These are phyloP conservation scores for Yarrowia yakushimensis DNA, from an alignment of 805 yeast species.

Conservation along the genomic window DNA sequence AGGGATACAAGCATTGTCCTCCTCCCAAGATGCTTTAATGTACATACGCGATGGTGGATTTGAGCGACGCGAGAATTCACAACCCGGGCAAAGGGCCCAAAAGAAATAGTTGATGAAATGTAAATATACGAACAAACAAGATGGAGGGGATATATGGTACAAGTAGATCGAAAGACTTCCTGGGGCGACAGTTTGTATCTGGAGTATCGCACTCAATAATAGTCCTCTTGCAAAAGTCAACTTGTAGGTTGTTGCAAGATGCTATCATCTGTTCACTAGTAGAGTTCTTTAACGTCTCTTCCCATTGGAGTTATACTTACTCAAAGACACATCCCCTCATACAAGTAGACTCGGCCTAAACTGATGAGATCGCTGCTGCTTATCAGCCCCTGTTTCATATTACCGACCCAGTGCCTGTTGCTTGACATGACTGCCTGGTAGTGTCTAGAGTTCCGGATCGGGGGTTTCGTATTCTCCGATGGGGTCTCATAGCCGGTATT, in stretches of 20 bases:
- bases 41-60: constrained; percentile 7
- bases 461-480: neutral
- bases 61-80: neutral
- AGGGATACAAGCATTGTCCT: constrained; percentile 16
- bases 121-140: neutral
- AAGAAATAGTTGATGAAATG: neutral
- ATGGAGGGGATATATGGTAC: too few species aligned
- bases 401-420: neutral
- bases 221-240: too few species aligned
- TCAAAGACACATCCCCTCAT: too few species aligned
- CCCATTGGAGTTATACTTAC: too few species aligned
- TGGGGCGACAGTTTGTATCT: too few species aligned
- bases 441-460: neutral
- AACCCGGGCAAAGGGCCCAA: neutral
- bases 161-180: too few species aligned
- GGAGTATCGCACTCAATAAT: too few species aligned
- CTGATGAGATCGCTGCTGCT: too few species aligned
- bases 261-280: too few species aligned
- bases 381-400: neutral
- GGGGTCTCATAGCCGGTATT: too few species aligned
- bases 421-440: neutral
- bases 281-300: too few species aligned
- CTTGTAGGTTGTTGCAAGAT: too few species aligned
- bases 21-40: constrained; percentile 18
- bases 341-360: neutral